Evolutionary conservation across 495 filamentous ascomycete species (phyloP), one percentile per base, ranked within the genome.

Genomic region (Xylaria curta): DNA sequence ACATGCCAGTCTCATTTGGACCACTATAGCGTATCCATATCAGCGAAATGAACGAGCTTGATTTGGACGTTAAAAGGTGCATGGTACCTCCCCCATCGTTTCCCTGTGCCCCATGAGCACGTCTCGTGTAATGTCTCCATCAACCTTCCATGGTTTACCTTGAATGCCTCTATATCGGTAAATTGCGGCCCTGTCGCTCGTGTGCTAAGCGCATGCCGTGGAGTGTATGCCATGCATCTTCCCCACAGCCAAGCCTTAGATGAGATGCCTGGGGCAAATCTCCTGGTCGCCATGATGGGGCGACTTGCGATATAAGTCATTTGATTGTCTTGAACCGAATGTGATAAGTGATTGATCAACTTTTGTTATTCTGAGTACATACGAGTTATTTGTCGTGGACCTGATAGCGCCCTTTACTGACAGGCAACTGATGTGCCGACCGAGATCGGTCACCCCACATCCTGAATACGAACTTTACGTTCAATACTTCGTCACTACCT

Each of bases 1-100:
- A 75, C 82, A 84, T 84, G 47, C 82, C 82, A 13, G 81, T 84
- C 53, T 83, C 76, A 7, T 68, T 78, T 9, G 74, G 46, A 21
- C 60, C 75, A 19, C 75, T 79, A 44, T 31, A 17, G 40, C 36
- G 59, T 51, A 28, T 4, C 31, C 17, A 36, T 12, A 61, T 71
- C 69, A 71, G 66, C n/a, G 56, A 58, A 28, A 28, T 19, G 59
- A 38, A 33, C 9, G 38, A 6, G 46, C 17, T 65, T 33, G 24
- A 46, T 46, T 15, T 4, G 19, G 13, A 19, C 15, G 28, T 21
- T 51, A 21, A 36, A 15, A 47, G 38, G 51, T 24, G 17, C 33
- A 42, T 53, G 15, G 61, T 72, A 65, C 77, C 70, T 79, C 66
- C 77, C 77, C 77, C 77, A 79, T 75, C 75, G 68, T 49, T 75